Percentiles rank a stretch among this genome's conserved stretches.
phyloP scores from a whole-genome alignment of 2,329 filamentous ascomycete species.

The Alternaria gansuensis region DNA sequence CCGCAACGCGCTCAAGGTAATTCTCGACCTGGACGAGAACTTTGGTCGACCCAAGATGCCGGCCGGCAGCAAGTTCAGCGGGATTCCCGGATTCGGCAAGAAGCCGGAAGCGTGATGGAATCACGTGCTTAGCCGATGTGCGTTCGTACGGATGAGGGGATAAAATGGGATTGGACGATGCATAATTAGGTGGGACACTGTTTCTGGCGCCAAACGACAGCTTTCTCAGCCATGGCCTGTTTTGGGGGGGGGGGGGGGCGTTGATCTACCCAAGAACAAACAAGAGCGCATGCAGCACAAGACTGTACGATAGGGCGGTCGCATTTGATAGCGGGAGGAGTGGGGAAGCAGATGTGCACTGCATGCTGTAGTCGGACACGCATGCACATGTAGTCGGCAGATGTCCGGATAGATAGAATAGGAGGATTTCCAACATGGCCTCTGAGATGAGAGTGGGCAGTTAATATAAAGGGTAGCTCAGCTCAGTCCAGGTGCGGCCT shows the following conservation, averaged over 20 bases:
- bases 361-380: slow-evolving; percentile 14
- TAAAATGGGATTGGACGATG: slow-evolving; percentile 46
- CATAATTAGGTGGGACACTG: slow-evolving; percentile 32
- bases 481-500: slow-evolving; percentile 12
- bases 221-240: slow-evolving; percentile 40
- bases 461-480: slow-evolving; percentile 23
- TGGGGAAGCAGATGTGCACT: slow-evolving; percentile 12
- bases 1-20: slow-evolving; percentile 92
- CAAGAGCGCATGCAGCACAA: slow-evolving; percentile 25
- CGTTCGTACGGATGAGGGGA: slow-evolving; percentile 31
- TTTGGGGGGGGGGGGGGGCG: slow-evolving; percentile 35
- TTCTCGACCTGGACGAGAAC: slow-evolving; percentile 91
- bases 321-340: slow-evolving; percentile 10
- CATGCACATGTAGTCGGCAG: slow-evolving; percentile 17
- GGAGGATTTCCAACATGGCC: slow-evolving; percentile 16
- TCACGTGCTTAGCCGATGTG: slow-evolving; percentile 21
- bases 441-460: slow-evolving; percentile 7
- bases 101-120: slow-evolving; percentile 39
- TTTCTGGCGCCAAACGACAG: slow-evolving; percentile 33
- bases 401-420: slow-evolving; percentile 19
- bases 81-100: slow-evolving; percentile 51
- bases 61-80: slow-evolving; percentile 47
- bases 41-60: slow-evolving; percentile 79
- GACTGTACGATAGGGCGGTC: slow-evolving; percentile 37
- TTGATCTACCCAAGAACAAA: slow-evolving; percentile 31